Base-by-base conservation (phyloP, 108 stramenopile species). In the Asterionellopsis glacialis region DNA sequence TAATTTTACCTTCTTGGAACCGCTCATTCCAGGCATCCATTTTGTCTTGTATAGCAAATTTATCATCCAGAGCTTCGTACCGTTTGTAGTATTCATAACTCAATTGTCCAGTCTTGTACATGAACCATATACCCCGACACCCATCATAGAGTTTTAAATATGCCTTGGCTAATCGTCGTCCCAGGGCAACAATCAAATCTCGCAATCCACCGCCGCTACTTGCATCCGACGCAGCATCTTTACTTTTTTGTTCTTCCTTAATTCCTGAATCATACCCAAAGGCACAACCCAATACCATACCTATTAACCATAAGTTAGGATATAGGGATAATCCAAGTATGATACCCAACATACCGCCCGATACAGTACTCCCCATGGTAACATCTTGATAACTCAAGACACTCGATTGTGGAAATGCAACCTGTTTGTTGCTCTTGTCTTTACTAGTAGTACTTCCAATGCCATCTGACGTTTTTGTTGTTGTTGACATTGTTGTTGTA, bases 1-100 rank as follows among this genome's bases (percentile, higher is more conserved):
- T 60, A 41, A 42, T n/a, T 55, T 86, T 86, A 6, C 81, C 81
- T 62, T 80, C 62, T 40, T 54, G 53, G 55, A 82, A 86, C 28
- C 75, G 51, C 18, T 75, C 67, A 55, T 86, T 86, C 76, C 78
- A 86, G 4, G 79, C 81, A 68, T 86, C 84, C 51, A 86, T 58
- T 49, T 86, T 86, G 49, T 68, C 64, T 51, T 73, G 70, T 28
- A 86, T 79, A 33, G 55, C 76, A 60, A 82, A 79, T 24, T 67
- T 55, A 50, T 76, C 41, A 49, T 86, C 84, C 26, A 86, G 26
- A 3, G 45, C 54, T 68, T 67, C 81, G 64, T 86, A 86, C 16
- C 42, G 51, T 49, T 82, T 82, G 53, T 68, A 86, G 68, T 86
- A 86, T 41, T 75, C 72, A 55, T 82, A 82, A 23, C 73, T 75